phyloP scores from a whole-genome alignment of 768 basidiomycete genomes.

The Clathrus columnatus region DNA sequence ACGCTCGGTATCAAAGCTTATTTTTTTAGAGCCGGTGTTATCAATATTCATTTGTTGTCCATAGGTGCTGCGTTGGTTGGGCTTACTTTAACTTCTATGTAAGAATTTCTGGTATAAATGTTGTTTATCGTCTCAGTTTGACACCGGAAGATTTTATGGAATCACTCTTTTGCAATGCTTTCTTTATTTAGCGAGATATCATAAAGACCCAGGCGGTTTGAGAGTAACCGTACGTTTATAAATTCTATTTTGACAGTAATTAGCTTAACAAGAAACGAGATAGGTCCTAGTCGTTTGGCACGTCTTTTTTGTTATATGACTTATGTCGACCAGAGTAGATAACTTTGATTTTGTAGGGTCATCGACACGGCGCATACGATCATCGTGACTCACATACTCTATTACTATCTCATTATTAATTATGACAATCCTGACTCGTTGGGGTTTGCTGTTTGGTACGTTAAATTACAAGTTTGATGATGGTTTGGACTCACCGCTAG shows the following conservation, averaged over 20 bases:
- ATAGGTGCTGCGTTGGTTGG: slow-evolving; percentile 4
- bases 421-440: slow-evolving; percentile 41
- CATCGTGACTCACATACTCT: slow-evolving; percentile 46
- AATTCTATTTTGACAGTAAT: background rate
- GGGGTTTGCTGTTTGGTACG: slow-evolving; percentile 40
- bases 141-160: slow-evolving; percentile 10
- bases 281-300: background rate
- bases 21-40: too few species aligned
- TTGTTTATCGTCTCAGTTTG: slow-evolving; percentile 5
- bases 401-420: slow-evolving; percentile 49
- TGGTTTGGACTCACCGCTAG: background rate
- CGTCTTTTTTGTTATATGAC: background rate
- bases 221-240: background rate
- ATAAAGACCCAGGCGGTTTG: background rate
- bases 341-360: slow-evolving; percentile 23
- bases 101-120: background rate
- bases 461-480: background rate
- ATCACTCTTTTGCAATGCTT: slow-evolving; percentile 14
- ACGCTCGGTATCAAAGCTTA: too few species aligned
- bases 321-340: background rate
- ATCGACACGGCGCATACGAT: slow-evolving; percentile 50
- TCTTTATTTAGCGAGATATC: slow-evolving; percentile 1
- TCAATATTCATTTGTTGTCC: background rate
- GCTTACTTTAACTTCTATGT: background rate
- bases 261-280: background rate